phyloP scores from a whole-genome alignment of 345 rosid species.

The Conringia planisiliqua region DNA sequence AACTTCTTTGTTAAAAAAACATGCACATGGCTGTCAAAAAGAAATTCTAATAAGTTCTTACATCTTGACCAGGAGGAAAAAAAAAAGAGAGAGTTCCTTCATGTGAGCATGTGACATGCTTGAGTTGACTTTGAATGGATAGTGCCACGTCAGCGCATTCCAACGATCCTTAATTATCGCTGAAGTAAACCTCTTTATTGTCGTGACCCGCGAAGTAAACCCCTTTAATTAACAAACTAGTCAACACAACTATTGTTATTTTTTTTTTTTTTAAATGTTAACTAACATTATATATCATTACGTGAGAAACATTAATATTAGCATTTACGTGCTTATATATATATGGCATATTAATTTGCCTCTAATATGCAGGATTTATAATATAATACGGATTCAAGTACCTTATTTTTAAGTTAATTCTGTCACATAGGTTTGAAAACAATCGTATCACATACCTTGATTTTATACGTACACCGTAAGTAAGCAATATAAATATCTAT shows the following conservation, averaged over 20 bases:
- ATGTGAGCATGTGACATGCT: conserved; percentile 21
- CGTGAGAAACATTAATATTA: not conserved
- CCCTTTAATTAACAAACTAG: not conserved
- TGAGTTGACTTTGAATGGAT: conserved; percentile 17
- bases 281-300: not conserved
- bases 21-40: not conserved
- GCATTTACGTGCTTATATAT: not conserved
- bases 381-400: not conserved
- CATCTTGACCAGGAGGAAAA: not conserved
- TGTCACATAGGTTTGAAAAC: not conserved
- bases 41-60: not conserved
- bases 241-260: too few species aligned
- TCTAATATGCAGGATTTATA: not conserved
- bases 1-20: not conserved
- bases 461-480: conserved; percentile 8
- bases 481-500: not conserved
- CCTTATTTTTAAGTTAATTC: not conserved
- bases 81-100: not conserved
- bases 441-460: not conserved
- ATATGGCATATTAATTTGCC: not conserved
- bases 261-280: not conserved
- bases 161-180: conserved; percentile 6
- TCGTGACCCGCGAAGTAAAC: too few species aligned
- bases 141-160: conserved; percentile 15
- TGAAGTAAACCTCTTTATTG: not conserved